Conservation (phyloP, 2,329 filamentous ascomycete genomes). For the Sarocladium oryzae region DNA sequence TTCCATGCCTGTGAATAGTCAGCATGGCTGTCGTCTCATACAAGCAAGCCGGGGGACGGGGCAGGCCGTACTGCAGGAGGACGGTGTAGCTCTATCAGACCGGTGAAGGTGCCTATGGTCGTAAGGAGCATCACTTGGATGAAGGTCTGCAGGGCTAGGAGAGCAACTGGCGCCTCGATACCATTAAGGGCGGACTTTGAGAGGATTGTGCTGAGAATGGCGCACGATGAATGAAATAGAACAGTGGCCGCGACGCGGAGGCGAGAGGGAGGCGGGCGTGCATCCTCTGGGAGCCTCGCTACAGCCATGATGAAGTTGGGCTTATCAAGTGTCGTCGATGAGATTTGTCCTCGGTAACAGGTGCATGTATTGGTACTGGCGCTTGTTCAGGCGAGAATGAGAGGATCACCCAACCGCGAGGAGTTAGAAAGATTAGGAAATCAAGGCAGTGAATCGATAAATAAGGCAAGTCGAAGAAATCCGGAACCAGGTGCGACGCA, state of each 20-base stretch:
- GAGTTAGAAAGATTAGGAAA: no score
- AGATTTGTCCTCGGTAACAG: no score
- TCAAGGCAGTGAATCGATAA: no score
- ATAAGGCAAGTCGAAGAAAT: no score
- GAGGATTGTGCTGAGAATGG: conserved; percentile 21
- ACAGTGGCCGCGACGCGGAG: conserved; percentile 18
- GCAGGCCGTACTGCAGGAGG: conserved; percentile 15
- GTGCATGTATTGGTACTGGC: no score
- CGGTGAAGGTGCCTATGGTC: conserved; percentile 17
- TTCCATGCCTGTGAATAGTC: conserved; percentile 17
- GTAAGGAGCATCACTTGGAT: conserved; percentile 19
- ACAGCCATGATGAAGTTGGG: neutral
- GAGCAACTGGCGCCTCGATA: conserved; percentile 19
- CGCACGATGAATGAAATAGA: conserved; percentile 21
- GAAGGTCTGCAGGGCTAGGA: conserved; percentile 19
- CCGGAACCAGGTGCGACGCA: no score
- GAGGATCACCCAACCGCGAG: no score
- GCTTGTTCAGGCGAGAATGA: no score
- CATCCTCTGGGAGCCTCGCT: neutral
- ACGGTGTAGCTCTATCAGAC: conserved; percentile 19
- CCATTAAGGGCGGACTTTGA: conserved; percentile 21
- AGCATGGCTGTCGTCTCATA: neutral
- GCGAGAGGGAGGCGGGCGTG: neutral
- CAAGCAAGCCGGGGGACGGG: neutral
- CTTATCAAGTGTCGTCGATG: neutral